Evolutionary conservation across 139 green algal species (phyloP).

Genomic region (Auxenochlorella pyrenoidosa): DNA sequence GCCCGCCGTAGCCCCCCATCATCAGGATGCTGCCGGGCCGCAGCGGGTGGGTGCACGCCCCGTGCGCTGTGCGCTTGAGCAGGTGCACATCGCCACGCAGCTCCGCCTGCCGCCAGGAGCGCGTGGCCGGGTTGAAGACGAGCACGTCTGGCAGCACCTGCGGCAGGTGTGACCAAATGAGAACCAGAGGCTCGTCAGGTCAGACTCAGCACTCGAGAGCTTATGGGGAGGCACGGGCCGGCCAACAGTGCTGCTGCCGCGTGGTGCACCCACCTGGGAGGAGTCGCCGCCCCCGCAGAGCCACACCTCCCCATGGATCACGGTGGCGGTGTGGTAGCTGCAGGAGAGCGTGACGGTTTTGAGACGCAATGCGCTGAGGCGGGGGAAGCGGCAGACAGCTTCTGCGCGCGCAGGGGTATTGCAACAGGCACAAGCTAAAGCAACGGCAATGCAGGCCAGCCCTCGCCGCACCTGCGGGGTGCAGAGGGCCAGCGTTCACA

Average conservation of each 20-base stretch:
- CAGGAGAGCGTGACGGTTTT: background rate
- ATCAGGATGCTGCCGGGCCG: constrained; percentile 19
- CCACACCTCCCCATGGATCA: constrained; percentile 36
- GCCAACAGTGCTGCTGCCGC: too few relatives aligned
- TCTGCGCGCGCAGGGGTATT: too few relatives aligned
- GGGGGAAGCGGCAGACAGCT: background rate
- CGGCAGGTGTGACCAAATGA: too few relatives aligned
- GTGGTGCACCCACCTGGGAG: too few relatives aligned
- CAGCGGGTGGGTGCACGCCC: constrained; percentile 34
- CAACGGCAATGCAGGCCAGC: too few relatives aligned
- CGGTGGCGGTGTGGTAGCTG: constrained; percentile 44
- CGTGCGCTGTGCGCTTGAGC: constrained; percentile 40
- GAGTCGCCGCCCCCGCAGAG: constrained; percentile 33
- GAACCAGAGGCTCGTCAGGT: too few relatives aligned
- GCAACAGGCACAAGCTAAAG: too few relatives aligned
- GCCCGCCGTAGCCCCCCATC: constrained; percentile 38
- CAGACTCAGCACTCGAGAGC: too few relatives aligned
- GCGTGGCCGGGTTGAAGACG: constrained; percentile 1
- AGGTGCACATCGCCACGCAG: constrained; percentile 21
- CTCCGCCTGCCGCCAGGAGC: background rate
- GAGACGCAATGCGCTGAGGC: background rate
- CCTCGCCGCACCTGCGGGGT: background rate
- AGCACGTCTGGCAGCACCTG: background rate
- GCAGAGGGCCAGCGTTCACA: constrained; percentile 9
- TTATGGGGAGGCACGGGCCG: too few relatives aligned